Percentiles rank a stretch among this genome's conserved stretches.
Conservation (phyloP, 257 asterid species). For the Nicotiana benthamiana region DNA sequence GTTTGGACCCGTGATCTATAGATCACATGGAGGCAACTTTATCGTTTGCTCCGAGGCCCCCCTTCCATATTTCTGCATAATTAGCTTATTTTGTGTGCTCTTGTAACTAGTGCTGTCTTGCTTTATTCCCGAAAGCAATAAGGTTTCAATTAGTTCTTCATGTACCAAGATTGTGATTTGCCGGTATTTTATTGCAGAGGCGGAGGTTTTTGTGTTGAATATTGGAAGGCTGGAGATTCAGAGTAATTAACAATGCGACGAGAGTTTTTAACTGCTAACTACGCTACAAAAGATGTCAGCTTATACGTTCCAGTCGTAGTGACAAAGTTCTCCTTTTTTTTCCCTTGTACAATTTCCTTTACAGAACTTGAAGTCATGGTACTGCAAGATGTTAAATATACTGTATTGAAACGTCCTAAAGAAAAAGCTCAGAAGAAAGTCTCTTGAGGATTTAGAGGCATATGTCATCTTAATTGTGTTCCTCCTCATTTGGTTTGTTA, state of each 20-base stretch:
- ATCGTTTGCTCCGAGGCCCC: too few species aligned
- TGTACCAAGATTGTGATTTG: background rate
- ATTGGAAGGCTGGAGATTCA: slow-evolving; percentile 4
- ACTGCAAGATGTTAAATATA: background rate
- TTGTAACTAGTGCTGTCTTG: background rate
- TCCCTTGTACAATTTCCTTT: background rate
- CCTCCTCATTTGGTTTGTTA: background rate
- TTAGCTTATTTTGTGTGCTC: background rate
- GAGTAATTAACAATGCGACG: background rate
- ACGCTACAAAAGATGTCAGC: background rate
- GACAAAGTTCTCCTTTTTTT: slow-evolving; percentile 3
- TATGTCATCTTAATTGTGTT: background rate
- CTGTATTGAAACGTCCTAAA: background rate
- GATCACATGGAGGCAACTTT: too few species aligned
- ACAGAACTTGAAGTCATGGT: slow-evolving; percentile 6
- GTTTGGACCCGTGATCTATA: too few species aligned
- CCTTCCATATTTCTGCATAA: background rate
- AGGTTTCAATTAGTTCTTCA: background rate
- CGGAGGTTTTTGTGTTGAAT: slow-evolving; percentile 51
- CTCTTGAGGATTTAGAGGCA: background rate
- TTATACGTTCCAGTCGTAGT: slow-evolving; percentile 6
- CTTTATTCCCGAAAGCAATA: background rate
- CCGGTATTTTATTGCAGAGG: slow-evolving; percentile 26
- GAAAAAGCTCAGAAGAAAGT: slow-evolving; percentile 10
- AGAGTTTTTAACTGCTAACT: slow-evolving; percentile 10